Evolutionary conservation across 139 green algal genomes (phyloP), one percentile per base, ranked within the genome.

Genomic region (Chlorella vulgaris): DNA sequence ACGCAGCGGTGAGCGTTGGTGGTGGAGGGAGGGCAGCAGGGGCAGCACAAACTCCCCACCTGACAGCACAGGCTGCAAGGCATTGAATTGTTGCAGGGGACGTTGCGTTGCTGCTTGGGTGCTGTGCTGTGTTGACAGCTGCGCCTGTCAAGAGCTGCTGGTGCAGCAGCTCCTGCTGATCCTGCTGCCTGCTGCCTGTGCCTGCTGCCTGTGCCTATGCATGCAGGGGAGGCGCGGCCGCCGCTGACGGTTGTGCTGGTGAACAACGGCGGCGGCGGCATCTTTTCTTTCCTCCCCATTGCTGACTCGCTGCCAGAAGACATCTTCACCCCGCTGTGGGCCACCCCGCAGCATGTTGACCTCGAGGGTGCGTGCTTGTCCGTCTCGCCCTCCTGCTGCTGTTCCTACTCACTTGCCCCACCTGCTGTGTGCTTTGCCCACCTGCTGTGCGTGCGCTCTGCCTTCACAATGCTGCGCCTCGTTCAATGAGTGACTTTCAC

Each of bases 271-370:
- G 97, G 97, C 24, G 97, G 97, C 29, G 96, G 92, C 74, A 99
- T 99, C 79, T 99, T 99, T 87, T 92, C 85, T 82, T 98, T 99
- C 87, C 88, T 99, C 58, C 95, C 96, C 43, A 94, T 98, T 31
- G 89, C 93, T 19, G 86, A 84, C 15, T 50, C 89, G 18, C 60
- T 99, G 3, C 83, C 88, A 0, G 67, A 84, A 7, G 91, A 87
- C 1, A 62, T 82, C 36, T 98, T 99, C 86, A 93, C 88, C 4
- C 84, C 84, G 67, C 89, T 98, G 60, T 99, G 95, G 92, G 90
- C 91, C 33, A 99, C 96, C 6, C 96, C 96, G 1, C 96, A 96
- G 76, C 90, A 95, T 70, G 93, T 96, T 7, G 93, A 96, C 77
- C 84, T 98, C 65, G 88, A 90, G 77, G 91, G 90, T 89, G 81